Conservation (phyloP, 2,329 filamentous ascomycete species). For the Didymella pomorum region DNA sequence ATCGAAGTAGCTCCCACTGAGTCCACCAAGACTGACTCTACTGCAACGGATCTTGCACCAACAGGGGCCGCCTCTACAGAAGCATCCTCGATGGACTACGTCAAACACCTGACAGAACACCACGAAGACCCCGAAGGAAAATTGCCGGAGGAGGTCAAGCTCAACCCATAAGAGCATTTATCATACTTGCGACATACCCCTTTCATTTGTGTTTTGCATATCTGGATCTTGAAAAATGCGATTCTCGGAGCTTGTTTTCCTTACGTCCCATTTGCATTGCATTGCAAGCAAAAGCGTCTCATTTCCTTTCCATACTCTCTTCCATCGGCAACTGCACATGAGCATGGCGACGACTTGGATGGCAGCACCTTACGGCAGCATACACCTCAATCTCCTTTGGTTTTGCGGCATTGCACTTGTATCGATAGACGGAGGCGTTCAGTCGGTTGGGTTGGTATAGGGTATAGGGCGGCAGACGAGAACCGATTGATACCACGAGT, state of each 20-base stretch:
- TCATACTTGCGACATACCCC: conserved; percentile 18
- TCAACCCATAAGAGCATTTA: neutral
- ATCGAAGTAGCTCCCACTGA: neutral
- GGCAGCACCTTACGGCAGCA: conserved; percentile 18
- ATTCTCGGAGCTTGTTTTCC: conserved; percentile 3
- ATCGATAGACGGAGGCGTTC: conserved; percentile 18
- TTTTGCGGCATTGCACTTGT: conserved; percentile 2
- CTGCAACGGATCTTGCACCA: neutral
- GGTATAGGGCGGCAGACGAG: neutral
- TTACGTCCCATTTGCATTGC: conserved; percentile 21
- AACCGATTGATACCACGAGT: neutral
- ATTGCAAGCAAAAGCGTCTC: conserved; percentile 24
- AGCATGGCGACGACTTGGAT: conserved; percentile 14
- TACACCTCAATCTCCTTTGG: conserved; percentile 4
- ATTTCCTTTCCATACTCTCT: conserved; percentile 11
- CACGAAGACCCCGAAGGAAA: conserved; percentile 1
- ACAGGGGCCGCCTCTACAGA: neutral
- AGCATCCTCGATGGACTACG: conserved; percentile 5
- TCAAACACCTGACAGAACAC: conserved; percentile 7
- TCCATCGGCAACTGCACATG: no score
- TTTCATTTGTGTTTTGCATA: conserved; percentile 23
- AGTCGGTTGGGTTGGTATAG: neutral
- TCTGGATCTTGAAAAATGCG: conserved; percentile 15
- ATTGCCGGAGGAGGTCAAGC: neutral
- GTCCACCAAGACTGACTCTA: neutral